Conservation (phyloP, 495 filamentous ascomycete genomes). For the Aspergillus leporis region DNA sequence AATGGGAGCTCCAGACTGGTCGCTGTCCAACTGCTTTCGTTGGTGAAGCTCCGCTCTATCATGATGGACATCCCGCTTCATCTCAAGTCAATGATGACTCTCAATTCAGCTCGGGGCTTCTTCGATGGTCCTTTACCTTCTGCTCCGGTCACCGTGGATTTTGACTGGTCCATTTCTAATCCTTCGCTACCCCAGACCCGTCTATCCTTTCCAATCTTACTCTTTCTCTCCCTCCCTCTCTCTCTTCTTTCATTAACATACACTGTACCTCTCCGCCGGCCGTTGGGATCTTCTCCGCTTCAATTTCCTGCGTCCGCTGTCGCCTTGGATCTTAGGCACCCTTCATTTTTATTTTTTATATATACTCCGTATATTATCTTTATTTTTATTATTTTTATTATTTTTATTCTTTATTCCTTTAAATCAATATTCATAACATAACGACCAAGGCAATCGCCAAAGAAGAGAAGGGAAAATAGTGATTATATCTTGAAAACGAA, state of each 20-base stretch:
- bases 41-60: conserved; percentile 26
- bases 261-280: conserved; percentile 10
- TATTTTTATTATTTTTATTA: too few relatives aligned
- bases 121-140: neutral
- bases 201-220: neutral
- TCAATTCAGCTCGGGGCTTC: neutral
- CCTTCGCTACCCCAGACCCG: conserved; percentile 8
- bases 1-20: conserved; percentile 15
- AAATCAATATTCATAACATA: neutral
- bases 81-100: conserved; percentile 2
- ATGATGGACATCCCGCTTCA: conserved; percentile 14
- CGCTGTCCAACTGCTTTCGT: conserved; percentile 14
- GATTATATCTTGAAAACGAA: too few relatives aligned
- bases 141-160: neutral
- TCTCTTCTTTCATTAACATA: neutral
- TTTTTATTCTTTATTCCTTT: conserved; percentile 1
- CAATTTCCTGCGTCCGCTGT: conserved; percentile 7
- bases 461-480: neutral
- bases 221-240: neutral
- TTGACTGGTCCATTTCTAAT: neutral
- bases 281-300: conserved; percentile 11
- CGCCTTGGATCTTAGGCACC: conserved; percentile 7
- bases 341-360: neutral
- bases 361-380: too few relatives aligned
- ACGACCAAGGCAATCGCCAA: neutral